Evolutionary conservation across 371 early-diverging fungal species (phyloP).

Genomic region (Syncephalis fuscata): DNA sequence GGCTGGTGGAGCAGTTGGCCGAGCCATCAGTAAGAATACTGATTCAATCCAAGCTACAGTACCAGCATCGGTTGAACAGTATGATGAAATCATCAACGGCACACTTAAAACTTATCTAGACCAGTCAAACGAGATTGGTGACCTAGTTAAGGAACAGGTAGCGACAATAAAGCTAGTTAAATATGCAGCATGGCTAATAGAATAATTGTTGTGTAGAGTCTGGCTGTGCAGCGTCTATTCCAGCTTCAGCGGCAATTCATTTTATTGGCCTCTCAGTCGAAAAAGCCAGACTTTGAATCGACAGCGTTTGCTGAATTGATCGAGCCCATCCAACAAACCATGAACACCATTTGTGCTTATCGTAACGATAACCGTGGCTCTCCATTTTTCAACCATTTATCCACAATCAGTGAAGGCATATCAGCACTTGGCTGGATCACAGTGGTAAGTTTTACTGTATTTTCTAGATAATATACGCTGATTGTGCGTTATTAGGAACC

Average conservation of each 20-base stretch:
- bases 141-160: constrained; percentile 58
- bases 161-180: too few species aligned
- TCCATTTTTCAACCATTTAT: constrained; percentile 60
- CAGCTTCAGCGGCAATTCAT: constrained; percentile 57
- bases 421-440: constrained; percentile 88
- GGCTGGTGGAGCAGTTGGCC: not conserved
- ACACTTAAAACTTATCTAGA: constrained; percentile 30
- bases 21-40: constrained; percentile 3
- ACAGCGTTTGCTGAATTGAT: constrained; percentile 37
- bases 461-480: not conserved
- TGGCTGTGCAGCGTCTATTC: constrained; percentile 30
- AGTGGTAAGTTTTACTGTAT: constrained; percentile 29
- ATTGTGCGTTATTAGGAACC: constrained; percentile 39
- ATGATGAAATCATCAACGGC: constrained; percentile 42
- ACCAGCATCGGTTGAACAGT: constrained; percentile 36
- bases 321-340: constrained; percentile 47
- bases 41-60: constrained; percentile 8
- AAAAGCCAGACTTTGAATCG: constrained; percentile 54
- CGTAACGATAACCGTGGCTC: constrained; percentile 61
- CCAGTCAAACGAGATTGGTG: constrained; percentile 42
- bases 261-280: constrained; percentile 42
- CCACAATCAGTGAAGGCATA: constrained; percentile 74
- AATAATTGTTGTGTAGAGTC: constrained; percentile 24
- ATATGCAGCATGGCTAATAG: too few species aligned
- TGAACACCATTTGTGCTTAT: constrained; percentile 40